Base-by-base conservation (phyloP, 352 stramenopile species). In the Pythium dissimile region DNA sequence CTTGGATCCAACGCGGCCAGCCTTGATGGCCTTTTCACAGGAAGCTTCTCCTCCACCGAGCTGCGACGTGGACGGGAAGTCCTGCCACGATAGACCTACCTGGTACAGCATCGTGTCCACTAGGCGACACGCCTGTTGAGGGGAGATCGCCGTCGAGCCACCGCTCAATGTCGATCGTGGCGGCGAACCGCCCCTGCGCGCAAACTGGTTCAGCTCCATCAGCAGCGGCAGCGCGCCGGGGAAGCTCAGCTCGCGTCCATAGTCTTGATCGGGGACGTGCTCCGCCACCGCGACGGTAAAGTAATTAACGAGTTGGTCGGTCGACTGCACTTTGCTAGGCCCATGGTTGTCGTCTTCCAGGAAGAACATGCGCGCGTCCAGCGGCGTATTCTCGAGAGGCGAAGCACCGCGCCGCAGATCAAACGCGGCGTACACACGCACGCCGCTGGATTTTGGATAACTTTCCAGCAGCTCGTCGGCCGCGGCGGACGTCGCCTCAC, bases 171-270 rank as follows among this genome's bases (percentile, higher is more conserved):
- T n/a, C 13, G 28, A 3, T 20, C 15, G 37, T 21, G 16, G 15
- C 26, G 39, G 28, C 48, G 49, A 16, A 8, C 15, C 44, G 11
- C 8, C 12, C 3, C 15, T 48, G 3, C 75, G 75, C 0, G 89
- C 54, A 28, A 87, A 78, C 46, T 59, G 54, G 23, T 89, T 84
- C 6, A 78, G 30, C 8, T 84, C 52, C 59, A 86, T 73, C 45
- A 88, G 75, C 26, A 89, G 73, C 26, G 73, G 67, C 11, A 91
- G 46, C 13, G 82, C 60, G 23, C 73, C 72, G 1, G 81, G 79
- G 20, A 88, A 83, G 0, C 41, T 38, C 13, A 72, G 16, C 15
- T 38, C 45, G 3, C 57, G 42, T 12, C 61, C 66, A 12, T 50
- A 39, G 15, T 45, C 45, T 11, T 26, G 21, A 49, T n/a, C 51